Percentiles rank a stretch among this genome's conserved stretches.
Conservation (phyloP, 495 filamentous ascomycete species). For the Penicillium maclennaniae region DNA sequence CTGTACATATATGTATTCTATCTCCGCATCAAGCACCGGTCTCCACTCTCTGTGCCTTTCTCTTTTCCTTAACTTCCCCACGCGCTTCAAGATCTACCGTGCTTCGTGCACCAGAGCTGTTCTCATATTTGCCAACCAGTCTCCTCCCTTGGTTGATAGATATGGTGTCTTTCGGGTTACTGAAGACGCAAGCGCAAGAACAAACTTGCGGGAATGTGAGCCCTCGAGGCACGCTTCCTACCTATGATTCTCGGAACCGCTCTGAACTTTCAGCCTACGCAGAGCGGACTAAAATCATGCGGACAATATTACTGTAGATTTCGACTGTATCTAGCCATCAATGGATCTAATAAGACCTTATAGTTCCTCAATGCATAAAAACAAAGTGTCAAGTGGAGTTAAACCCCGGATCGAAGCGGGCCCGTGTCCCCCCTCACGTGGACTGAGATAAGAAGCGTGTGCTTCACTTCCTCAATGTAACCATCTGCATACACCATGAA, state of each 20-base stretch:
- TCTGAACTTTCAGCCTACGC: conserved; percentile 44
- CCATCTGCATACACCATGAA: conserved; percentile 16
- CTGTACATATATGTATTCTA: conserved; percentile 30
- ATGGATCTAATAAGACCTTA: background rate
- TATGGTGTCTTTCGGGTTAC: conserved; percentile 19
- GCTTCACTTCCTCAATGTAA: conserved; percentile 2
- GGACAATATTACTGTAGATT: conserved; percentile 25
- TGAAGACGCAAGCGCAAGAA: conserved; percentile 42
- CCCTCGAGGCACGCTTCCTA: conserved; percentile 37
- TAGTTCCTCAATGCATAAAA: no score
- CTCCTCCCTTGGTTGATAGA: conserved; percentile 22
- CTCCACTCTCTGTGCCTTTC: conserved; percentile 4
- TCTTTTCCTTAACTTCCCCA: conserved; percentile 2
- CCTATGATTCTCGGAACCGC: conserved; percentile 50
- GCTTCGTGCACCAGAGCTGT: conserved; percentile 38
- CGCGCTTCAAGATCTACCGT: conserved; percentile 33
- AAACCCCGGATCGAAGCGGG: background rate
- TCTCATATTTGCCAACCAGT: conserved; percentile 33
- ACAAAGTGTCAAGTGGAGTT: background rate
- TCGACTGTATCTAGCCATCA: background rate
- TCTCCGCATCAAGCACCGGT: conserved; percentile 12
- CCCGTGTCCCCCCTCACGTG: conserved; percentile 6
- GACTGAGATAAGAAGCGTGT: conserved; percentile 1
- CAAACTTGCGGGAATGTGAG: conserved; percentile 34
- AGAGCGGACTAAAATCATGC: conserved; percentile 53